phyloP scores from a whole-genome alignment of 2,329 filamentous ascomycete species.

The Ophiostoma australiae region DNA sequence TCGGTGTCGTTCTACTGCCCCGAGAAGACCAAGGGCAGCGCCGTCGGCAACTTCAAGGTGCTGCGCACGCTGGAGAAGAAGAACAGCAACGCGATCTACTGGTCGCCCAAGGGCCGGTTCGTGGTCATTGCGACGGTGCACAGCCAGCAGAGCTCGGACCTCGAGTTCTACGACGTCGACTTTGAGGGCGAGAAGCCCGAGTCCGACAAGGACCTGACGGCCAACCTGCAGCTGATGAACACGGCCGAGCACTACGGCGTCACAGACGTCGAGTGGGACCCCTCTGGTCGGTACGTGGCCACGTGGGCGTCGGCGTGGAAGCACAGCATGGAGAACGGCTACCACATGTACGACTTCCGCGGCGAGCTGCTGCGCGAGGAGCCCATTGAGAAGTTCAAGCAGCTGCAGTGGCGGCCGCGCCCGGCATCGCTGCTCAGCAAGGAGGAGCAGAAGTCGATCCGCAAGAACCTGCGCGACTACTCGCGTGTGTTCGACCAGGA shows the following conservation, averaged over 20 bases:
- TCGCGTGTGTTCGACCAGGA: constrained; percentile 91
- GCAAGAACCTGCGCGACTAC: constrained; percentile 98
- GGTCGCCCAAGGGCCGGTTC: constrained; percentile 92
- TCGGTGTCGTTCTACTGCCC: constrained; percentile 94
- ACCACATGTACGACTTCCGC: constrained; percentile 96
- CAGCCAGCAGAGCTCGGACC: constrained; percentile 87
- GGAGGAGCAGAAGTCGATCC: constrained; percentile 95
- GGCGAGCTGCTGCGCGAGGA: constrained; percentile 86
- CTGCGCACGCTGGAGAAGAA: constrained; percentile 96
- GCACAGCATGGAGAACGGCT: constrained; percentile 98
- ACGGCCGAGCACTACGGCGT: constrained; percentile 94
- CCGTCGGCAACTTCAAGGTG: constrained; percentile 90
- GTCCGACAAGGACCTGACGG: constrained; percentile 86
- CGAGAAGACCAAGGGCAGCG: constrained; percentile 80
- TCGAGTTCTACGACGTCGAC: constrained; percentile 97
- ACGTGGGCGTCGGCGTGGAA: constrained; percentile 95
- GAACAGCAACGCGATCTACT: constrained; percentile 99
- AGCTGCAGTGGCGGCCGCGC: constrained; percentile 89
- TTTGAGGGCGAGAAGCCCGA: constrained; percentile 96
- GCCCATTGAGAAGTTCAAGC: constrained; percentile 94
- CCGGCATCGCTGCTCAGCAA: constrained; percentile 87
- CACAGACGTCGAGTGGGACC: constrained; percentile 97
- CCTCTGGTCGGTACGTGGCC: constrained; percentile 88
- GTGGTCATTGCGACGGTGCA: constrained; percentile 90
- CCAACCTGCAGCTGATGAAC: constrained; percentile 93